Percentiles rank a stretch among this genome's conserved stretches.
Conservation (phyloP, 2,329 filamentous ascomycete genomes). For the Pestalotiopsis sp. region DNA sequence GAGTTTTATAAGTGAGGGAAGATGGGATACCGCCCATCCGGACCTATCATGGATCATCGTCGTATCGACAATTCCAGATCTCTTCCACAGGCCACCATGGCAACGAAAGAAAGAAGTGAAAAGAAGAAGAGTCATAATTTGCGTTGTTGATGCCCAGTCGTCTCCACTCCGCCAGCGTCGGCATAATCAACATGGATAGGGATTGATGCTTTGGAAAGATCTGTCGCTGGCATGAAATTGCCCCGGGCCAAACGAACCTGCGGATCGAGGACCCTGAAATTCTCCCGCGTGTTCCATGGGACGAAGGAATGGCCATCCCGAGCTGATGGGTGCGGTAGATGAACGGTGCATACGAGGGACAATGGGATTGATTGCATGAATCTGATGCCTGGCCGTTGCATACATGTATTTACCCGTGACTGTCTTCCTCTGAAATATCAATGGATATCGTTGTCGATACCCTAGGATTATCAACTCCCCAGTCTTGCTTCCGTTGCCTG, state of each 20-base stretch:
- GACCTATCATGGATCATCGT: neutral
- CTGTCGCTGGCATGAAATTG: neutral
- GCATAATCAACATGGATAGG: slow-evolving; percentile 3
- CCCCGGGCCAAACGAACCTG: neutral
- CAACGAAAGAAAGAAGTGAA: slow-evolving; percentile 3
- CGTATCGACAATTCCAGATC: neutral
- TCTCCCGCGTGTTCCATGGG: neutral
- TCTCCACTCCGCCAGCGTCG: neutral
- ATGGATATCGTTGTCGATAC: neutral
- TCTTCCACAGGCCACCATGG: slow-evolving; percentile 1
- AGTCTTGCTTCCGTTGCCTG: neutral
- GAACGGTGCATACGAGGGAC: neutral
- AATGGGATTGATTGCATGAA: neutral
- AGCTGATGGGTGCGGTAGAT: neutral
- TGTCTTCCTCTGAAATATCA: neutral
- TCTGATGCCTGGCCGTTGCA: neutral
- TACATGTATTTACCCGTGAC: neutral
- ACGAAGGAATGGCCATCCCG: neutral
- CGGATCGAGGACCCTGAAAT: slow-evolving; percentile 6
- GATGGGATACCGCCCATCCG: neutral
- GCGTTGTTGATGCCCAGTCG: slow-evolving; percentile 5
- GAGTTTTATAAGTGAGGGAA: neutral
- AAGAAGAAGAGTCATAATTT: slow-evolving; percentile 5
- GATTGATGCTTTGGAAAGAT: neutral
- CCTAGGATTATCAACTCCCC: neutral